phyloP scores from a whole-genome alignment of 139 green algal species.

The Spirogloea muscicola region DNA sequence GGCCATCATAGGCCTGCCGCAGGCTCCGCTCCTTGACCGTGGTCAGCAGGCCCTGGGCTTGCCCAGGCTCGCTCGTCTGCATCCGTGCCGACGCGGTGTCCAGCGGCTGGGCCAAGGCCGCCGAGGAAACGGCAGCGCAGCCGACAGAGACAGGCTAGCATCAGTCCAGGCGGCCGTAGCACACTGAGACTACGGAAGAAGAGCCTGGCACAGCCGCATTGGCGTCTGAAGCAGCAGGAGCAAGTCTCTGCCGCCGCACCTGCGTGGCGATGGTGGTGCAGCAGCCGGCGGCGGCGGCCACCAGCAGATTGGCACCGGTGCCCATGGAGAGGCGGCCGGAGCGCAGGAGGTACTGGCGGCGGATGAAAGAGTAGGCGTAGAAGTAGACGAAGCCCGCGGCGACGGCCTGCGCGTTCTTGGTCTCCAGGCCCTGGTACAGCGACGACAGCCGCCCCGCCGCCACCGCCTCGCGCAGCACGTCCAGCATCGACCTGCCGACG shows the following conservation, averaged over 20 bases:
- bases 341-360: slow-evolving; percentile 19
- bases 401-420: slow-evolving; percentile 48
- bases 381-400: slow-evolving; percentile 52
- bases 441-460: slow-evolving; percentile 1
- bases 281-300: slow-evolving; percentile 38
- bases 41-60: not conserved
- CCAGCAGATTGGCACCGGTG: slow-evolving; percentile 38
- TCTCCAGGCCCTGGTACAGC: slow-evolving; percentile 45
- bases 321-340: slow-evolving; percentile 10
- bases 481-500: slow-evolving; percentile 12
- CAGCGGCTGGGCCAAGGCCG: slow-evolving; percentile 20
- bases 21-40: slow-evolving; percentile 16
- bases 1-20: slow-evolving; percentile 30
- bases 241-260: slow-evolving; percentile 12
- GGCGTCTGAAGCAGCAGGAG: not conserved
- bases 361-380: slow-evolving; percentile 49
- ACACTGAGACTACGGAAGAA: not conserved
- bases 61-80: slow-evolving; percentile 30
- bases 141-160: not conserved
- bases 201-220: not conserved
- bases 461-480: slow-evolving; percentile 35
- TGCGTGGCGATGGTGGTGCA: slow-evolving; percentile 49
- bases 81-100: slow-evolving; percentile 39
- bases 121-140: not conserved
- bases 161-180: not conserved